Base-by-base conservation (phyloP, 208 protist species). In the Acanthamoeba castellanii region DNA sequence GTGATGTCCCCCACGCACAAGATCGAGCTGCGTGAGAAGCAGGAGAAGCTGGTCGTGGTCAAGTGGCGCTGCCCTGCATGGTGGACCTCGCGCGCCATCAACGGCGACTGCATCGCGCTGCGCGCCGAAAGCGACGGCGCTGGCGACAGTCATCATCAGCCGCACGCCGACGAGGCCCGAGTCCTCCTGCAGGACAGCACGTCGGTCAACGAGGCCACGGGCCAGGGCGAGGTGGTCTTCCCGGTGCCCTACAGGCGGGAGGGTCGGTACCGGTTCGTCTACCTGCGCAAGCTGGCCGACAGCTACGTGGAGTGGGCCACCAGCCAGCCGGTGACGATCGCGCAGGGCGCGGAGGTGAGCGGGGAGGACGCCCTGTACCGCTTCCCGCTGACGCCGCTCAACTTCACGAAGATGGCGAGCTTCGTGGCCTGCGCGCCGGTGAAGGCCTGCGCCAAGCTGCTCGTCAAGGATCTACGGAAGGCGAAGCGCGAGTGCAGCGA, bases 231-330 rank as follows among this genome's bases (percentile, higher is more conserved):
- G 37, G 14, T 78, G 30, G 70, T n/a, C 30, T 78, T 78, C 70
- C 1, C 70, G 70, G 70, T 78, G 37, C 70, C 70, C 32, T 78
- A 45, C 70, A 16, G 16, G 32, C n/a, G 5, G 0, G 70, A 78
- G 70, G 70, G 70, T 18, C 70, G 37, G 30, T 78, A 78, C 70
- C 32, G n/a, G 70, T 78, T 78, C 70, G 70, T 78, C n/a, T 78
- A 78, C 37, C 32, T 25, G 16, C 70, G 70, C 70, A 30, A 42
- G 30, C n/a, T 78, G 70, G 70, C 30, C 32, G 37, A 78, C 37
- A 11, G 16, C 70, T 20, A 6, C 70, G 70, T 45, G 16, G 70
- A 78, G 70, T 3, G 30, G 37, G 70, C 70, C 30, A 42, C 2
- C 70, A 78, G 70, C 70, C 70, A 30, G 37, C 70, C 70, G n/a